Base-by-base conservation (phyloP, 257 asterid species). In the Datura wrightii region DNA sequence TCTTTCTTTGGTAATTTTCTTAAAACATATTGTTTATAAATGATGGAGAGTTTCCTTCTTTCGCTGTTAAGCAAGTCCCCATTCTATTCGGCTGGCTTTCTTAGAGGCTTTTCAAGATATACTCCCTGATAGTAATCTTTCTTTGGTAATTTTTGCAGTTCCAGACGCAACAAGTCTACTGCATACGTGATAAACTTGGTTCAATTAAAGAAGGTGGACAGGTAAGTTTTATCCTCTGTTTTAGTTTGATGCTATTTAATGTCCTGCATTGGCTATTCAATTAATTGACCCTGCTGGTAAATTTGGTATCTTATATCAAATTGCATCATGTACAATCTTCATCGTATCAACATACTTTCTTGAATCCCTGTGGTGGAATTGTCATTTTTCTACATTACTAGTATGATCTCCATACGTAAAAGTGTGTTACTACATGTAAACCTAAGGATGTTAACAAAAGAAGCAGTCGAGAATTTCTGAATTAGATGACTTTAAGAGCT, bases 81-180 rank as follows among this genome's bases (percentile, higher is more conserved):
- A 44, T 44, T 44, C 1, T 44, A 44, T 44, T 44, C 50, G 8
- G 8, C 7, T 44, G 10, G 50, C 50, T 44, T 44, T 44, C 50
- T 44, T 44, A 44, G 50, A 44, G 5, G 50, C 6, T 44, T 44
- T 44, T 44, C 50, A 44, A 44, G 50, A 44, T 44, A 44, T 44
- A 44, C 50, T 44, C 50, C 6, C 50, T n/a, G 31, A 24, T 41
- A n/a, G 53, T 34, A 39, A 11, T 18, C 53, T 42, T 10, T 66
- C 15, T 24, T 82, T 42, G 83, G 44, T 80, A 53, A 76, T 60
- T 83, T 8, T 86, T 52, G 39, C 98, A 95, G 99, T 97, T 97
- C 91, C 99, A 92, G 89, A 95, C 99, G 3, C 99, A 95, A 83
- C 98, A 97, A 89, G 96, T 97, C 52, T 92, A 93, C 86, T 97